Percentiles rank a stretch among this genome's conserved stretches.
Conservation (phyloP, 768 basidiomycete species). For the Trametes cingulata region DNA sequence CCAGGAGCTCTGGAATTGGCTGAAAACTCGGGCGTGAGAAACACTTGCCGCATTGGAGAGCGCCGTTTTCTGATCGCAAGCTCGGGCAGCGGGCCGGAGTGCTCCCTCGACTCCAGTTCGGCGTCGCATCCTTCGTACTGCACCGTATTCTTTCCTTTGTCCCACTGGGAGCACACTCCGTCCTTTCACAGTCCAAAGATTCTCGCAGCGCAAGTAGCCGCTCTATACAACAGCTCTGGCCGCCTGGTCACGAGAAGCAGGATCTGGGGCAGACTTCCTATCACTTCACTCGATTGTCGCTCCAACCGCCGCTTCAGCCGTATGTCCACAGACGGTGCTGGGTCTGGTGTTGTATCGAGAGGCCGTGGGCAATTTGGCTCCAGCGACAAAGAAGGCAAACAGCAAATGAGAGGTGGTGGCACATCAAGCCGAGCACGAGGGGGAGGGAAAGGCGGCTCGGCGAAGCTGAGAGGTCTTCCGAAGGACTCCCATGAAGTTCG, state of each 20-base stretch:
- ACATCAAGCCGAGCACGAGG: not conserved
- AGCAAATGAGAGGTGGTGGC: not conserved
- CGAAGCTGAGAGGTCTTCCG: conserved; percentile 59
- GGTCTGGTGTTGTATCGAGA: too few species aligned
- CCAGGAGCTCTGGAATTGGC: not conserved
- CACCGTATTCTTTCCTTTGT: too few species aligned
- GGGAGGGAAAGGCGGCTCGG: conserved; percentile 21
- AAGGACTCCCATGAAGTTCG: conserved; percentile 66
- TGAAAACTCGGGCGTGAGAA: conserved; percentile 12
- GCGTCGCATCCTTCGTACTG: too few species aligned
- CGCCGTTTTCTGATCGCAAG: not conserved
- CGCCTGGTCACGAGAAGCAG: too few species aligned
- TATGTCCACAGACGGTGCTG: not conserved
- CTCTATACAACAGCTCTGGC: too few species aligned
- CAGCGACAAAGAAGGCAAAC: not conserved
- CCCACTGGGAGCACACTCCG: too few species aligned
- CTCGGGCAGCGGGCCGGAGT: not conserved
- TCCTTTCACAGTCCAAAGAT: too few species aligned
- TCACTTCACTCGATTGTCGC: too few species aligned
- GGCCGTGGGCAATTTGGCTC: not conserved
- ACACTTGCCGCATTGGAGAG: not conserved
- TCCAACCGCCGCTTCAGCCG: too few species aligned
- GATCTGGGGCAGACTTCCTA: too few species aligned
- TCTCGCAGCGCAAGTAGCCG: too few species aligned
- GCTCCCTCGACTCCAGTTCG: too few species aligned